Conservation (phyloP, 2,329 filamentous ascomycete genomes). For the Colletotrichum agaves region DNA sequence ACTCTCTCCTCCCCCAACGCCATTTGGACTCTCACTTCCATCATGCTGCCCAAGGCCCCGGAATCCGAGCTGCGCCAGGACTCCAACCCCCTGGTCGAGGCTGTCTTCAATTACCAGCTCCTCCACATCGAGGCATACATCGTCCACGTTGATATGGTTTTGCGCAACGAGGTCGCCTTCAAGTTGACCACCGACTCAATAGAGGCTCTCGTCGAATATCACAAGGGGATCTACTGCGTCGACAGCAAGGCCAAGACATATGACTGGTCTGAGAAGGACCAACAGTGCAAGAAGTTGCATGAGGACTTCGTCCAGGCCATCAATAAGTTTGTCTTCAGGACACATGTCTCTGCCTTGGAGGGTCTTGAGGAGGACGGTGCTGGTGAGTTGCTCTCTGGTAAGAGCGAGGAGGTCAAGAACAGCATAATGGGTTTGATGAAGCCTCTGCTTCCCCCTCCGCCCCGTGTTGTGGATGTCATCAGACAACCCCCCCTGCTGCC, state of each 20-base stretch:
- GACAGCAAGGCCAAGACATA: conserved; percentile 90
- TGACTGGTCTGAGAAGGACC: conserved; percentile 96
- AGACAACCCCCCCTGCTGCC: conserved; percentile 87
- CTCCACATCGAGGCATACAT: conserved; percentile 97
- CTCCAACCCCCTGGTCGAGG: conserved; percentile 83
- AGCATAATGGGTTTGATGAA: conserved; percentile 87
- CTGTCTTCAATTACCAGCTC: conserved; percentile 91
- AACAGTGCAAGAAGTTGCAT: conserved; percentile 96
- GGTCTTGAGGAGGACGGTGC: conserved; percentile 96
- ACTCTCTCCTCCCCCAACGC: conserved; percentile 89
- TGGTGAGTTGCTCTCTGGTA: conserved; percentile 90
- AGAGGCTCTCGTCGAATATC: conserved; percentile 91
- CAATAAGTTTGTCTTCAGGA: conserved; percentile 97
- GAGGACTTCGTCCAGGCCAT: conserved; percentile 96
- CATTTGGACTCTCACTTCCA: conserved; percentile 92
- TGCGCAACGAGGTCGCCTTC: conserved; percentile 96
- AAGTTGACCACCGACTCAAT: conserved; percentile 97
- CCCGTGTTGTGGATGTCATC: conserved; percentile 88
- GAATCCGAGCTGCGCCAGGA: conserved; percentile 87
- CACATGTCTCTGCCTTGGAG: conserved; percentile 88
- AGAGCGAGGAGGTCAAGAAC: conserved; percentile 92
- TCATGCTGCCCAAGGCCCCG: conserved; percentile 92
- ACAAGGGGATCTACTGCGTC: conserved; percentile 94
- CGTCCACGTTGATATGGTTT: conserved; percentile 98
- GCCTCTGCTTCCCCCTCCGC: conserved; percentile 85